These are phyloP conservation scores for Tuber aestivum DNA, from an alignment of 495 filamentous ascomycete genomes.

Conservation along the genomic window DNA sequence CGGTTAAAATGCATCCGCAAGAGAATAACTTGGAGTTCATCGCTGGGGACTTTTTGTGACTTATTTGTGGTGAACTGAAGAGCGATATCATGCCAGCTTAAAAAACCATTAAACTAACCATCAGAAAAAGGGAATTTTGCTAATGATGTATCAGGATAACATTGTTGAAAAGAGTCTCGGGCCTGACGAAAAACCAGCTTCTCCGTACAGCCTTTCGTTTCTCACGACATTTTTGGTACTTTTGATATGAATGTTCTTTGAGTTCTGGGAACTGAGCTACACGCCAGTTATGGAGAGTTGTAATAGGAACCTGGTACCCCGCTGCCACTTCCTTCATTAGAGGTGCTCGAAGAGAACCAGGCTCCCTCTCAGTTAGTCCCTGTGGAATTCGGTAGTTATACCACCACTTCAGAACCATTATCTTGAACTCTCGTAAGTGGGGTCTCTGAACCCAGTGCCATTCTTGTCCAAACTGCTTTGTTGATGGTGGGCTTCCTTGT, in stretches of 20 bases:
- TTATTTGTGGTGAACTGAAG: constrained; percentile 3
- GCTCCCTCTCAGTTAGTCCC: too few relatives aligned
- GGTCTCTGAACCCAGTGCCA: too few relatives aligned
- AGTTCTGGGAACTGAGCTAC: neutral
- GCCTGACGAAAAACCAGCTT: constrained; percentile 1
- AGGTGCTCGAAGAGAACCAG: too few relatives aligned
- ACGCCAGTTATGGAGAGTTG: too few relatives aligned
- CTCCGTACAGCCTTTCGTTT: neutral
- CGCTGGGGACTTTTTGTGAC: neutral
- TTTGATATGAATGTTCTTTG: neutral
- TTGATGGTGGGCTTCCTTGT: too few relatives aligned
- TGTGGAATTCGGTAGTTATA: too few relatives aligned
- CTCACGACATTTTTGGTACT: constrained; percentile 7
- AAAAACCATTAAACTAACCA: constrained; percentile 12
- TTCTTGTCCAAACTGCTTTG: too few relatives aligned
- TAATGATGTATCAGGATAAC: neutral
- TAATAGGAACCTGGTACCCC: too few relatives aligned
- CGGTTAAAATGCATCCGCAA: constrained; percentile 2
- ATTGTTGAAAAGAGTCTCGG: neutral
- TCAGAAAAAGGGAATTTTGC: constrained; percentile 10
- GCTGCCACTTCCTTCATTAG: too few relatives aligned
- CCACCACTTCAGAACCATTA: too few relatives aligned
- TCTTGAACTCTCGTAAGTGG: too few relatives aligned
- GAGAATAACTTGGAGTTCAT: constrained; percentile 7
- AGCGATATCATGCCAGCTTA: neutral